Percentiles rank a stretch among this genome's conserved stretches.
These are phyloP conservation scores for Dryas integrifolia DNA, from an alignment of 331 rosid genomes.

Conservation along the genomic window DNA sequence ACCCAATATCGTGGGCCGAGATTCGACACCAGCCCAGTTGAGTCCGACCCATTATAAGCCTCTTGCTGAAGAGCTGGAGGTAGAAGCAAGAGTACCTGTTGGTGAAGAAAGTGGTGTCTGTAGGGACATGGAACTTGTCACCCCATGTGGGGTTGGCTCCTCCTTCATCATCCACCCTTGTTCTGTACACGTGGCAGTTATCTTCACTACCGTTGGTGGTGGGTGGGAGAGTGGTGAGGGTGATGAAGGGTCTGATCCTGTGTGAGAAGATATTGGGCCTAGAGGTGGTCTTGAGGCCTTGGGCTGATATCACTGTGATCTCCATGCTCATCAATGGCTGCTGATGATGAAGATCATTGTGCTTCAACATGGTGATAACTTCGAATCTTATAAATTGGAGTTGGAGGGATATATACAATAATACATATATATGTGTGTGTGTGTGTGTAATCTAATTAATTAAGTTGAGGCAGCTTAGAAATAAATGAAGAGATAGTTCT, in stretches of 20 bases:
- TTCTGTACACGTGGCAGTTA: slow-evolving; percentile 24
- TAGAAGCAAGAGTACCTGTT: slow-evolving; percentile 34
- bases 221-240: slow-evolving; percentile 31
- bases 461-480: not conserved
- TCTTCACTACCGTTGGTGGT: slow-evolving; percentile 1
- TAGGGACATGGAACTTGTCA: slow-evolving; percentile 43
- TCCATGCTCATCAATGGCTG: slow-evolving; percentile 34
- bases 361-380: slow-evolving; percentile 3
- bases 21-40: slow-evolving; percentile 53
- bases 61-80: slow-evolving; percentile 39
- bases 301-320: slow-evolving; percentile 42
- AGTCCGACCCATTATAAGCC: slow-evolving; percentile 37
- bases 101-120: slow-evolving; percentile 44
- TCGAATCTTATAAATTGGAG: not conserved
- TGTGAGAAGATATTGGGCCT: slow-evolving; percentile 20
- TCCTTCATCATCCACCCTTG: slow-evolving; percentile 37
- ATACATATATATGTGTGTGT: not conserved
- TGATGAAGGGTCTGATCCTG: slow-evolving; percentile 41
- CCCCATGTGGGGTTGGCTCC: slow-evolving; percentile 38
- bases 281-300: slow-evolving; percentile 41
- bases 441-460: not conserved
- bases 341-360: not conserved
- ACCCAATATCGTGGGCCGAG: slow-evolving; percentile 46
- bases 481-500: not conserved
- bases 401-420: not conserved